Conservation (phyloP, 2,329 filamentous ascomycete species). For the Cladophialophora psammophila region DNA sequence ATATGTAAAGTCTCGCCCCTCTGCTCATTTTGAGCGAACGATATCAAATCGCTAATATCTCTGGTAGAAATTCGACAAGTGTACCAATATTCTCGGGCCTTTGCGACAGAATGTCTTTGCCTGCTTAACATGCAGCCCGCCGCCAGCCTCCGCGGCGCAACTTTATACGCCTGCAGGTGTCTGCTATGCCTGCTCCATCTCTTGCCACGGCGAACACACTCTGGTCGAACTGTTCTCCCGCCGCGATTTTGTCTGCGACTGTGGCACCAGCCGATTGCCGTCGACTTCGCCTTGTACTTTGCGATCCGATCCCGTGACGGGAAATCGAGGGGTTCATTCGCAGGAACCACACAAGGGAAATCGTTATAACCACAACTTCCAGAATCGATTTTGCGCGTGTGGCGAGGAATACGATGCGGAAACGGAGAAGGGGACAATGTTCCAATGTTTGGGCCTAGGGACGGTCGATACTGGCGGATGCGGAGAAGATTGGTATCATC, state of each 20-base stretch:
- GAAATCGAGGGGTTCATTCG: slow-evolving; percentile 78
- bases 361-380: slow-evolving; percentile 95
- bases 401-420: slow-evolving; percentile 86
- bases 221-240: slow-evolving; percentile 97
- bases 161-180: slow-evolving; percentile 79
- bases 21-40: background rate
- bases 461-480: slow-evolving; percentile 83
- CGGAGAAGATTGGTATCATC: slow-evolving; percentile 98
- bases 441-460: slow-evolving; percentile 89
- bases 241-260: slow-evolving; percentile 95
- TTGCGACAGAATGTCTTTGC: slow-evolving; percentile 90
- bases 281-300: slow-evolving; percentile 76
- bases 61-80: slow-evolving; percentile 84
- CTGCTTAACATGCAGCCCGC: slow-evolving; percentile 90
- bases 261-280: slow-evolving; percentile 82
- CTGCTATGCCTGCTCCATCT: slow-evolving; percentile 96
- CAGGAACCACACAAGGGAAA: slow-evolving; percentile 77
- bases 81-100: slow-evolving; percentile 87
- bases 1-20: slow-evolving; percentile 67
- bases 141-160: slow-evolving; percentile 68
- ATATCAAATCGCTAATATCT: slow-evolving; percentile 34
- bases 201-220: slow-evolving; percentile 93
- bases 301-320: slow-evolving; percentile 74
- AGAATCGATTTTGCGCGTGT: slow-evolving; percentile 91
- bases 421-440: slow-evolving; percentile 95